These are phyloP conservation scores for Globisporangium polare DNA, from an alignment of 352 stramenopile species.

Conservation along the genomic window DNA sequence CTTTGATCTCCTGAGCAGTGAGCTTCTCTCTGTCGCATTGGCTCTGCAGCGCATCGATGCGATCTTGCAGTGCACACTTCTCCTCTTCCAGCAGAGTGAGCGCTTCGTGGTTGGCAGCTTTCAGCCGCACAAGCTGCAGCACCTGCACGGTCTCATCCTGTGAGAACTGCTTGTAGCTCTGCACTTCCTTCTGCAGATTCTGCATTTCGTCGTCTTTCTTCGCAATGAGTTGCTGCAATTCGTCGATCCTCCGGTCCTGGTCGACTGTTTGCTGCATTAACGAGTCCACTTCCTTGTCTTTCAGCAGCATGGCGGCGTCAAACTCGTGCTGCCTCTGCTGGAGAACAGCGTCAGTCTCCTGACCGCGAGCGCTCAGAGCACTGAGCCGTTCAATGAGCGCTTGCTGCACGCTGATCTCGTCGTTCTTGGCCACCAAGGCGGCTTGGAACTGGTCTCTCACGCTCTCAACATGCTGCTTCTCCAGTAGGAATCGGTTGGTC, in stretches of 20 bases:
- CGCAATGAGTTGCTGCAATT: slow-evolving; percentile 19
- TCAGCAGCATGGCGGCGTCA: slow-evolving; percentile 3
- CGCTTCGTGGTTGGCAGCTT: slow-evolving; percentile 54
- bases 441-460: background rate
- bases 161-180: slow-evolving; percentile 42
- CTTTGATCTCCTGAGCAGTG: background rate
- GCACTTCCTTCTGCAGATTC: slow-evolving; percentile 25
- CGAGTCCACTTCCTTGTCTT: slow-evolving; percentile 41
- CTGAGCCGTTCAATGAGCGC: slow-evolving; percentile 7
- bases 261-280: slow-evolving; percentile 44
- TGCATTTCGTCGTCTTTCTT: slow-evolving; percentile 29
- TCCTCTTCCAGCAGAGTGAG: slow-evolving; percentile 54
- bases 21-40: slow-evolving; percentile 10
- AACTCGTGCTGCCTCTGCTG: slow-evolving; percentile 1
- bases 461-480: slow-evolving; percentile 15
- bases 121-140: slow-evolving; percentile 61
- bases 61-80: slow-evolving; percentile 39
- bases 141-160: slow-evolving; percentile 74
- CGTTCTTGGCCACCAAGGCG: background rate
- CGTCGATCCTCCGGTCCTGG: slow-evolving; percentile 30
- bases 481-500: slow-evolving; percentile 33
- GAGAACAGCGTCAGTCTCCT: slow-evolving; percentile 7
- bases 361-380: background rate
- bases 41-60: slow-evolving; percentile 16
- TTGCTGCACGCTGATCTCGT: slow-evolving; percentile 2